phyloP scores from a whole-genome alignment of 495 filamentous ascomycete genomes.

The Usnea hakonensis region DNA sequence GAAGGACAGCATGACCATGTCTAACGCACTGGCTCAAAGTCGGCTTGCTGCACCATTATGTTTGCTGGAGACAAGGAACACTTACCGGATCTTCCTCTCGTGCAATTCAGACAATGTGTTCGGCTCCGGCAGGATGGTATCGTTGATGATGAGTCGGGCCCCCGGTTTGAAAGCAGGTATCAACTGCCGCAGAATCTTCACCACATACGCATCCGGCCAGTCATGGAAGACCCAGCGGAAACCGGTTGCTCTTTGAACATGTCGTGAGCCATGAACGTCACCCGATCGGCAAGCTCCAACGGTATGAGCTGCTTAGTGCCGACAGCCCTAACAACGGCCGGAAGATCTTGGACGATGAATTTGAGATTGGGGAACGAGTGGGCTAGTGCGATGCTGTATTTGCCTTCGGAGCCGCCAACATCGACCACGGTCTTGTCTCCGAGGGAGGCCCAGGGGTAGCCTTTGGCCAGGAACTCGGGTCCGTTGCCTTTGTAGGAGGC shows the following conservation, averaged over 20 bases:
- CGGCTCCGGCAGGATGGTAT: slow-evolving; percentile 41
- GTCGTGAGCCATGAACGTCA: slow-evolving; percentile 41
- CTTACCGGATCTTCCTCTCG: slow-evolving; percentile 39
- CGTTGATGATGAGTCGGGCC: slow-evolving; percentile 41
- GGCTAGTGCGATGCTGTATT: slow-evolving; percentile 25
- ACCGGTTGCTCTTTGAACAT: slow-evolving; percentile 43
- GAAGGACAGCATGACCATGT: slow-evolving; percentile 47
- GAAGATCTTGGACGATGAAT: slow-evolving; percentile 50
- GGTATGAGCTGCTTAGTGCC: slow-evolving; percentile 22
- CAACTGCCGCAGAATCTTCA: slow-evolving; percentile 35
- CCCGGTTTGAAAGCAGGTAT: slow-evolving; percentile 33
- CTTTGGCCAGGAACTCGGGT: slow-evolving; percentile 34
- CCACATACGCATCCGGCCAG: slow-evolving; percentile 34
- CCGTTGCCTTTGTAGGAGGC: slow-evolving; percentile 43
- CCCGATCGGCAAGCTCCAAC: slow-evolving; percentile 32
- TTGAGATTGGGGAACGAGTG: slow-evolving; percentile 21
- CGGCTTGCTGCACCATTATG: neutral
- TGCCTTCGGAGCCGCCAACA: slow-evolving; percentile 29
- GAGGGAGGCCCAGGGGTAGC: slow-evolving; percentile 37
- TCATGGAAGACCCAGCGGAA: slow-evolving; percentile 41
- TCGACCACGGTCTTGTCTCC: slow-evolving; percentile 33
- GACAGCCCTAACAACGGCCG: slow-evolving; percentile 29
- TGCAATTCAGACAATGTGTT: slow-evolving; percentile 39
- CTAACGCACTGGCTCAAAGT: slow-evolving; percentile 37
- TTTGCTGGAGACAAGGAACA: neutral